phyloP scores from a whole-genome alignment of 352 stramenopile genomes.

The Blastocystis sp. region DNA sequence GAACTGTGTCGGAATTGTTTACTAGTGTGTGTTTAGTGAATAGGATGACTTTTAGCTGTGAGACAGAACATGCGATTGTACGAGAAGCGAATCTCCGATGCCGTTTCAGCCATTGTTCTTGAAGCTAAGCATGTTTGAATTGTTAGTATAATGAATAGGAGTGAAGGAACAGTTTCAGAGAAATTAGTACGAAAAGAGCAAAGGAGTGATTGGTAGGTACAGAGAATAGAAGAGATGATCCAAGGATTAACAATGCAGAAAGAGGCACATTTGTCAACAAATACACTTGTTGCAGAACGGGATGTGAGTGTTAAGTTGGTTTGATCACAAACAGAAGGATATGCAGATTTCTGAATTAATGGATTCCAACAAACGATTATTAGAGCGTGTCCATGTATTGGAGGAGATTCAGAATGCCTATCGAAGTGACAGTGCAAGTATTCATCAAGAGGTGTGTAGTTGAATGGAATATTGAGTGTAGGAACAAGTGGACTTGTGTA shows the following conservation, averaged over 20 bases:
- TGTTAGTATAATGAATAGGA: not conserved
- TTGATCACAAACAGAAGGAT: not conserved
- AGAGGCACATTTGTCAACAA: not conserved
- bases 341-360: not conserved
- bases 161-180: too few relatives aligned
- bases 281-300: not conserved
- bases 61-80: conserved; percentile 45
- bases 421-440: not conserved
- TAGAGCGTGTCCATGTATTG: not conserved
- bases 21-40: not conserved
- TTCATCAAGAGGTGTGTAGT: not conserved
- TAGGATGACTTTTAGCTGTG: not conserved
- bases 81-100: conserved; percentile 32
- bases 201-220: not conserved
- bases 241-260: not conserved
- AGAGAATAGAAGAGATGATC: not conserved
- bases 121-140: not conserved
- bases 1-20: conserved; percentile 49
- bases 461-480: not conserved
- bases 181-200: too few relatives aligned
- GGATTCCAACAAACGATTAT: not conserved
- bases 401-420: conserved; percentile 18
- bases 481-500: not conserved
- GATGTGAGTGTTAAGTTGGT: not conserved
- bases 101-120: not conserved